Conservation (phyloP, 805 yeast genomes). For the Blastobotrys mokoenaii region DNA sequence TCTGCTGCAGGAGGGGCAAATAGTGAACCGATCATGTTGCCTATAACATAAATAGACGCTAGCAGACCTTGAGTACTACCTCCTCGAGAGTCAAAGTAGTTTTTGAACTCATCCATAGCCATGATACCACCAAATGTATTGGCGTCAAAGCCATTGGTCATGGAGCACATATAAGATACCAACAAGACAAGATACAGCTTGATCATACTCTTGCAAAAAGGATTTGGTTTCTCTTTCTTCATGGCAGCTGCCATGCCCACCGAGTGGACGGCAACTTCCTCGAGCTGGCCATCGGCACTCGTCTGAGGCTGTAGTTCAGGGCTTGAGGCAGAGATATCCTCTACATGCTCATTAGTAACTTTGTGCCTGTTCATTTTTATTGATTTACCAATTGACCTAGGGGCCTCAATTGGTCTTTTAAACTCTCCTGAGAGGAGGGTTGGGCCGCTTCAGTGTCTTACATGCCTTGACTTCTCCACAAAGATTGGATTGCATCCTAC, state of each 20-base stretch:
- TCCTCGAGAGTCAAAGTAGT: constrained; percentile 7
- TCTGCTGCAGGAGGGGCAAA: constrained; percentile 10
- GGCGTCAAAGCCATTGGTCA: constrained; percentile 14
- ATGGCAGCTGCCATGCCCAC: constrained; percentile 6
- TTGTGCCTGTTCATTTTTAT: not conserved
- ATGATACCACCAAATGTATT: constrained; percentile 13
- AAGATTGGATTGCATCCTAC: too few species aligned
- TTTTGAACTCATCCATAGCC: constrained; percentile 9
- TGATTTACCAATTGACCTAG: not conserved
- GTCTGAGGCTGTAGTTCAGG: not conserved
- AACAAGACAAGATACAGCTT: constrained; percentile 7
- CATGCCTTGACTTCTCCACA: too few species aligned
- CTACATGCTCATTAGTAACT: not conserved
- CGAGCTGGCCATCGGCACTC: not conserved
- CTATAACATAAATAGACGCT: constrained; percentile 12
- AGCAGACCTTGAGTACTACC: constrained; percentile 10
- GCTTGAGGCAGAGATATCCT: not conserved
- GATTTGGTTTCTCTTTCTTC: constrained; percentile 6
- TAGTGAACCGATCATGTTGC: constrained; percentile 10
- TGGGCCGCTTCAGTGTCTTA: too few species aligned
- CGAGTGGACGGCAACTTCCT: not conserved
- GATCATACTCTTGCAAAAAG: constrained; percentile 7
- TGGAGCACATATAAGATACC: constrained; percentile 7
- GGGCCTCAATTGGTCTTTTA: not conserved
- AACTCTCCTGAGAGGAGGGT: too few species aligned